Percentiles rank a stretch among this genome's conserved stretches.
These are phyloP conservation scores for Cantharellus anzutake DNA, from an alignment of 768 basidiomycete genomes.

Conservation along the genomic window DNA sequence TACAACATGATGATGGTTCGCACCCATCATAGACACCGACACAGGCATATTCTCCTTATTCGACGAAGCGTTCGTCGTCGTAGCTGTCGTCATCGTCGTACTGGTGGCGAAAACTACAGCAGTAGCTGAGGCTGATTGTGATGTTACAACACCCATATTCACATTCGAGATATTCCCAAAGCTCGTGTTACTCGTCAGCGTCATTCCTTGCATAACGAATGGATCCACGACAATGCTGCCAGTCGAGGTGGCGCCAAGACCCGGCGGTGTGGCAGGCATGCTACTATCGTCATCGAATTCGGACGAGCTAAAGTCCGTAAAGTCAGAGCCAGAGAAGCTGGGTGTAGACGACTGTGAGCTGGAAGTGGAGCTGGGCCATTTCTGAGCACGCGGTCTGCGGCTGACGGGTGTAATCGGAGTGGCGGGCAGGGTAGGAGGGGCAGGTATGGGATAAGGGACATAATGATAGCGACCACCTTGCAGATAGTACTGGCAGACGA, in stretches of 20 bases:
- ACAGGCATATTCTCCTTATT: neutral
- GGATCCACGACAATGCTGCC: neutral
- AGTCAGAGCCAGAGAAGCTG: slow-evolving; percentile 1
- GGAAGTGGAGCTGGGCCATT: neutral
- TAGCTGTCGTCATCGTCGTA: neutral
- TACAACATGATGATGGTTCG: neutral
- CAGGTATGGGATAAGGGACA: neutral
- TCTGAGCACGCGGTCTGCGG: neutral
- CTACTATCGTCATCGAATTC: neutral
- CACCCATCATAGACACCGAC: neutral
- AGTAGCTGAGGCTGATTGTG: neutral
- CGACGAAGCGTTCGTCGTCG: neutral
- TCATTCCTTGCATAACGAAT: neutral
- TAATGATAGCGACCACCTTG: slow-evolving; percentile 41
- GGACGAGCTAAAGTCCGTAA: neutral
- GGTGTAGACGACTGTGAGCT: neutral
- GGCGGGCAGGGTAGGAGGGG: neutral
- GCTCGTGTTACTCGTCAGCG: too few species aligned
- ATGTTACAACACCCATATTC: too few species aligned
- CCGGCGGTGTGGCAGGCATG: neutral
- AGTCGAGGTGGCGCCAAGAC: neutral
- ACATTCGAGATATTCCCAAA: too few species aligned
- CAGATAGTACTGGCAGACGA: slow-evolving; percentile 87
- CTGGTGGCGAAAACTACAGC: neutral
- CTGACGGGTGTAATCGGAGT: neutral